Base-by-base conservation (phyloP, 2,329 filamentous ascomycete genomes). In the Cordyceps cateniannulata region DNA sequence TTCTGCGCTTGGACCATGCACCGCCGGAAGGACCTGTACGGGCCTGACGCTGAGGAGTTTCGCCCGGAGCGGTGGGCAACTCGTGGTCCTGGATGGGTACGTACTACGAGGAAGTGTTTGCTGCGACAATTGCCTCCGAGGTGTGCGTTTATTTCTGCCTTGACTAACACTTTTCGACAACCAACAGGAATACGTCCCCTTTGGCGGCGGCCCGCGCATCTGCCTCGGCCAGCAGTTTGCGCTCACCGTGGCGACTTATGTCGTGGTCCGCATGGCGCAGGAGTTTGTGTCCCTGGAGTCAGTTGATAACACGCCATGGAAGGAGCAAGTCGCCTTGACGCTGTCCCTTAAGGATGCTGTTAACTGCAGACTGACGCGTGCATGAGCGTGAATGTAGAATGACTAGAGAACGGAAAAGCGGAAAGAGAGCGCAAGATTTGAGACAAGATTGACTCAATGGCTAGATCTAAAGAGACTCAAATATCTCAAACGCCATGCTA, bases 21-120 rank as follows among this genome's bases (percentile, higher is more conserved):
- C 42, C 66, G 73, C 1, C 65, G 69, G 9, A 70, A 69, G 25
- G 70, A 73, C 44, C 66, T 76, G 7, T 77, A 69, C 58, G 75
- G 75, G 0, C 49, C 63, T 0, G 73, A 75, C 49, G 71, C 72
- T 1, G 63, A 67, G 1, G 67, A 70, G 16, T 76, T 76, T 47
- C 63, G 66, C 1, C 75, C 73, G 0, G 73, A 76, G 59, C 64
- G 75, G 10, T 77, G 74, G 75, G 72, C 72, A 32, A 63, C 62
- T 49, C 59, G 60, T 0, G 63, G 69, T 14, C 59, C 65, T 24
- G 68, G 68, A 8, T 74, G 70, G 71, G 55, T 50, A 50, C 8
- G 54, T 53, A 52, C 2, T 9, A n/a, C n/a, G 16, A 3, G 14
- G 7, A 9, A n/a, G 32, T 35, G n/a, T n/a, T n/a, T n/a, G n/a